Evolutionary conservation across 2,329 filamentous ascomycete species (phyloP).

Genomic region (Tolypocladium sp.): DNA sequence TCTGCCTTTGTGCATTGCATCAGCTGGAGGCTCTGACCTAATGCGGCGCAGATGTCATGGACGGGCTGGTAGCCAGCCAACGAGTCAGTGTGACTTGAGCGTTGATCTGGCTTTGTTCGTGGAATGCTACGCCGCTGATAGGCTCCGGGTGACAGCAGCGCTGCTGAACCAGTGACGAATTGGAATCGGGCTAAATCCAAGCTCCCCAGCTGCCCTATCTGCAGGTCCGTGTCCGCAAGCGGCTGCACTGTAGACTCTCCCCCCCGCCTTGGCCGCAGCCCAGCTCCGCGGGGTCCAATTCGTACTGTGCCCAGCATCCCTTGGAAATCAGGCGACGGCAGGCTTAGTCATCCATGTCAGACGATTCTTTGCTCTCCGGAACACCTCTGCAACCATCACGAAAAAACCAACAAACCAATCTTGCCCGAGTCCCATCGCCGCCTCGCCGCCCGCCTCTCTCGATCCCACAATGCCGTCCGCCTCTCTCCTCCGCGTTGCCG

Average conservation of each 20-base stretch:
- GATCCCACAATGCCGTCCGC: conserved; percentile 50
- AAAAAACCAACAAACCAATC: conserved; percentile 10
- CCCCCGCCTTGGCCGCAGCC: neutral
- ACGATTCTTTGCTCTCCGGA: conserved; percentile 17
- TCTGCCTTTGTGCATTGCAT: neutral
- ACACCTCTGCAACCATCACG: conserved; percentile 18
- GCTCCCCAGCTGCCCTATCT: conserved; percentile 9
- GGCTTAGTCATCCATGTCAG: conserved; percentile 24
- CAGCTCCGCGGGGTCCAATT: neutral
- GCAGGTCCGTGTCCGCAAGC: neutral
- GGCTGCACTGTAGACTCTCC: neutral
- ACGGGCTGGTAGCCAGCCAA: neutral
- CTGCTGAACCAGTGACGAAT: conserved; percentile 9
- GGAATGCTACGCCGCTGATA: neutral
- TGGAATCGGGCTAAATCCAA: conserved; percentile 13
- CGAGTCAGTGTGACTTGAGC: neutral
- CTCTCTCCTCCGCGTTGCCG: conserved; percentile 61
- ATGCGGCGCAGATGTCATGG: neutral
- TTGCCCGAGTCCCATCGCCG: conserved; percentile 12
- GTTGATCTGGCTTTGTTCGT: neutral
- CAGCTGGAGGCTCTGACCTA: neutral
- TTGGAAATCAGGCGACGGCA: conserved; percentile 13
- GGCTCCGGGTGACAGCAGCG: neutral
- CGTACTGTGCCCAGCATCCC: conserved; percentile 16
- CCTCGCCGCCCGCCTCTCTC: conserved; percentile 15